These are phyloP conservation scores for Pseudogymnoascus sp. DNA, from an alignment of 2,329 filamentous ascomycete species.

Conservation along the genomic window DNA sequence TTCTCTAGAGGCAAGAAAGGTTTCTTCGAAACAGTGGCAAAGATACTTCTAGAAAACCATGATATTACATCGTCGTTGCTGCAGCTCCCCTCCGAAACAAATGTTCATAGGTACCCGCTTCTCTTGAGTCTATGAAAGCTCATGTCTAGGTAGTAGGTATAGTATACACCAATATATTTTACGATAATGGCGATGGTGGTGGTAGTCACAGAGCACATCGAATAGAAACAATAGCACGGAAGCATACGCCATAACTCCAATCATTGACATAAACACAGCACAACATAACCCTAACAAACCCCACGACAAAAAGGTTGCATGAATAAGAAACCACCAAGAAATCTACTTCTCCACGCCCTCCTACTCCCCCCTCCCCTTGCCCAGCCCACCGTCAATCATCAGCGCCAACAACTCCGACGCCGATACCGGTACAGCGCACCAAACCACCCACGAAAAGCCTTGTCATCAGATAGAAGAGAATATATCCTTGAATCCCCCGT, in stretches of 20 bases:
- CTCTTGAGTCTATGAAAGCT: neutral
- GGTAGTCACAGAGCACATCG: neutral
- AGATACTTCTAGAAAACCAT: neutral
- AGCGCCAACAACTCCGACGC: neutral
- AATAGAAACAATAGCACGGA: neutral
- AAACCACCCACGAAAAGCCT: neutral
- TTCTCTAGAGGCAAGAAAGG: neutral
- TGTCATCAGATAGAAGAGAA: neutral
- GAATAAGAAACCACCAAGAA: neutral
- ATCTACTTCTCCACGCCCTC: neutral
- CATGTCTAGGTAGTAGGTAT: too few species aligned
- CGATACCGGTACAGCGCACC: neutral
- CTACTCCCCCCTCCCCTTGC: neutral
- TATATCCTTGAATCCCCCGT: neutral
- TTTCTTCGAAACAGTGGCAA: slow-evolving; percentile 1
- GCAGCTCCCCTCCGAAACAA: too few species aligned
- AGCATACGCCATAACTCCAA: neutral
- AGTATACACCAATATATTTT: neutral
- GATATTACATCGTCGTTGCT: neutral
- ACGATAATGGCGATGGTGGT: neutral
- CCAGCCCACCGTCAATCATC: slow-evolving; percentile 8
- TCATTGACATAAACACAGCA: slow-evolving; percentile 1
- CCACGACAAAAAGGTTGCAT: neutral
- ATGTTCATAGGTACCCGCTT: too few species aligned
- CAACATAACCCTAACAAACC: neutral